phyloP scores from a whole-genome alignment of 305 asterid species.

The Caryopteris hybrid region DNA sequence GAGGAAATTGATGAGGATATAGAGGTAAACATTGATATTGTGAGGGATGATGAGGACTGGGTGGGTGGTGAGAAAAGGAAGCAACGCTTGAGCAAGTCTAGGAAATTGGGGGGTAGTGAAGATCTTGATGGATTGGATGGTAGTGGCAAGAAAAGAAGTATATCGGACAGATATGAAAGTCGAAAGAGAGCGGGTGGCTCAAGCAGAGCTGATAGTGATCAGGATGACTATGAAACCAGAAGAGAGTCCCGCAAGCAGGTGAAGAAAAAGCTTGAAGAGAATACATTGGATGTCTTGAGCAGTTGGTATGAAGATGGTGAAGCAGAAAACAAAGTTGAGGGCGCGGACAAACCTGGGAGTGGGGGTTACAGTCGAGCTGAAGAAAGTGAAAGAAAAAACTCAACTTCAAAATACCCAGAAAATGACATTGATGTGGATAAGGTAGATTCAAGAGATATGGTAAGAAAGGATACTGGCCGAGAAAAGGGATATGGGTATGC shows the following conservation, averaged over 20 bases:
- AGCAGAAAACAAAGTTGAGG: constrained; percentile 51
- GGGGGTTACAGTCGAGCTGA: constrained; percentile 46
- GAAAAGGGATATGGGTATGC: constrained; percentile 43
- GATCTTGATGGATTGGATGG: constrained; percentile 62
- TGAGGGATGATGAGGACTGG: constrained; percentile 65
- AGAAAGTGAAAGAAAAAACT: constrained; percentile 51
- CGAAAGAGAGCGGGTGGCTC: constrained; percentile 66
- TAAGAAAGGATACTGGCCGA: constrained; percentile 53
- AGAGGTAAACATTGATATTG: constrained; percentile 62
- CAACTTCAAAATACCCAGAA: constrained; percentile 45
- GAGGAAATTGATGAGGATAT: constrained; percentile 54
- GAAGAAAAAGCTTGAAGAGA: constrained; percentile 71
- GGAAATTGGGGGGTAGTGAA: constrained; percentile 50
- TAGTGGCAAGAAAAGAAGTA: constrained; percentile 57
- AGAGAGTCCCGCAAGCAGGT: constrained; percentile 59
- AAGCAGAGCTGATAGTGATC: constrained; percentile 63
- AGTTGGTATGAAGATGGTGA: constrained; percentile 94
- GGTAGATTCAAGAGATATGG: constrained; percentile 42
- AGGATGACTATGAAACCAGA: constrained; percentile 62
- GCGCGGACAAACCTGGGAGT: constrained; percentile 50
- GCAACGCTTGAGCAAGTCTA: constrained; percentile 51
- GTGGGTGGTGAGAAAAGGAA: constrained; percentile 55
- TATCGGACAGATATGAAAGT: constrained; percentile 58
- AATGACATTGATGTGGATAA: constrained; percentile 48
- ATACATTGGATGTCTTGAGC: constrained; percentile 70